Evolutionary conservation across 305 asterid genomes (phyloP), one percentile per base, ranked within the genome.

Genomic region (Rubia occidens): DNA sequence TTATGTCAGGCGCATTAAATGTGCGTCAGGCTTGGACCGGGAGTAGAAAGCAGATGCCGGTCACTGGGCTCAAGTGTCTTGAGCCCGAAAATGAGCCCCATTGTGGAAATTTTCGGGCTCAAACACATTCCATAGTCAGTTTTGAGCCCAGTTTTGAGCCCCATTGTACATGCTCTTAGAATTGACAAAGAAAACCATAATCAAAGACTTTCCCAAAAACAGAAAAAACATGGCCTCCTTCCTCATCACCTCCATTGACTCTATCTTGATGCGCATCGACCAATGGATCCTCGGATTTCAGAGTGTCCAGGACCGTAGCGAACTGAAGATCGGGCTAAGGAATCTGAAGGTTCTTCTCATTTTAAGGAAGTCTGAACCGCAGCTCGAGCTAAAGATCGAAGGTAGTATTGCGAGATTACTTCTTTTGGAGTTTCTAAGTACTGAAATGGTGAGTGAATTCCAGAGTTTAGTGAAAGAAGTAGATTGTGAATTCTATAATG

Each of bases 271-370:
- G 18, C 54, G 1, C n/a, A n/a, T n/a, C n/a, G 26, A 1, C 26
- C 26, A 24, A 24, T 1, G 1, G 1, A 1, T 1, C 26, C 1
- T 1, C 1, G 0, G 26, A 1, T 1, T 24, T 1, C 1, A 1
- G 26, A 0, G 0, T 24, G 26, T 0, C 26, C 1, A 24, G 0
- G 0, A 45, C 15, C 2, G 17, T 1, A 11, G 5, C 11, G 54
- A 47, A 47, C 6, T 14, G 54, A 47, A 47, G 54, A 47, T 47
- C 4, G 54, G 18, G 54, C 18, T 47, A 47, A 0, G 54, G 54
- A 13, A 15, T 11, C 54, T 47, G 54, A 47, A 47, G 54, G 54
- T 47, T 18, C 5, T 47, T 47, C 54, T 47, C 14, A 11, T 47
- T 4, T 4, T 47, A 47, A 47, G 54, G n/a, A 13, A 4, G 54